Percentiles rank a stretch among this genome's conserved stretches.
These are phyloP conservation scores for Scutellaria barbata DNA, from an alignment of 257 asterid genomes.

Conservation along the genomic window DNA sequence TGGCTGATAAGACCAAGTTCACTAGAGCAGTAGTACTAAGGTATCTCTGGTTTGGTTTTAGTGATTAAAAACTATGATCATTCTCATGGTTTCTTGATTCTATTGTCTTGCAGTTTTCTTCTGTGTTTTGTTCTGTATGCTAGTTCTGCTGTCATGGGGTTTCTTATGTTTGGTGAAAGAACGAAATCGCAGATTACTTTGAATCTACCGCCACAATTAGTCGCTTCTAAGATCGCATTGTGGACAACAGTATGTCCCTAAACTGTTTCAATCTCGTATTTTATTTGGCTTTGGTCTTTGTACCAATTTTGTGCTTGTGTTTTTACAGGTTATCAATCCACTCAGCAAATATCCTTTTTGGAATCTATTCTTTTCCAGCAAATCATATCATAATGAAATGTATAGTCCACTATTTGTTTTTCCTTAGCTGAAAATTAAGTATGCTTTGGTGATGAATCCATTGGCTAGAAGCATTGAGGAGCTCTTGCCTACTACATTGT, in stretches of 20 bases:
- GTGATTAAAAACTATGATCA: neutral
- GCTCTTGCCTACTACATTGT: constrained; percentile 57
- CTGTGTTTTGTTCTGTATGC: constrained; percentile 71
- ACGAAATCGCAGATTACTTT: constrained; percentile 82
- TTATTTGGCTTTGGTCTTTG: neutral
- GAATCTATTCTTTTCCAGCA: constrained; percentile 1
- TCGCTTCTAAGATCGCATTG: constrained; percentile 65
- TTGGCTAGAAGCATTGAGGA: constrained; percentile 83
- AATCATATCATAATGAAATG: neutral
- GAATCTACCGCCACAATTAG: constrained; percentile 58
- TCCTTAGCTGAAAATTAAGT: constrained; percentile 60
- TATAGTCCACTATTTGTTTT: neutral
- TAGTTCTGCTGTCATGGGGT: constrained; percentile 79
- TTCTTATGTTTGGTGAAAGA: constrained; percentile 79
- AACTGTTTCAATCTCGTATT: neutral
- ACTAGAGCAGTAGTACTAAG: constrained; percentile 65
- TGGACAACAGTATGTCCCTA: constrained; percentile 81
- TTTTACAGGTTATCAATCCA: constrained; percentile 79
- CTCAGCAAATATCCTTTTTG: constrained; percentile 80
- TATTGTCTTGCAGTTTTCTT: constrained; percentile 58
- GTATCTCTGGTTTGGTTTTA: constrained; percentile 35
- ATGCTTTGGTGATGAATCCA: constrained; percentile 87
- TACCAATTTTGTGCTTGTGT: neutral
- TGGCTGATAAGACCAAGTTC: constrained; percentile 89
- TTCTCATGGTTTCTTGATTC: constrained; percentile 19